These are phyloP conservation scores for Volutella citrinella DNA, from an alignment of 2,329 filamentous ascomycete genomes.

Conservation along the genomic window DNA sequence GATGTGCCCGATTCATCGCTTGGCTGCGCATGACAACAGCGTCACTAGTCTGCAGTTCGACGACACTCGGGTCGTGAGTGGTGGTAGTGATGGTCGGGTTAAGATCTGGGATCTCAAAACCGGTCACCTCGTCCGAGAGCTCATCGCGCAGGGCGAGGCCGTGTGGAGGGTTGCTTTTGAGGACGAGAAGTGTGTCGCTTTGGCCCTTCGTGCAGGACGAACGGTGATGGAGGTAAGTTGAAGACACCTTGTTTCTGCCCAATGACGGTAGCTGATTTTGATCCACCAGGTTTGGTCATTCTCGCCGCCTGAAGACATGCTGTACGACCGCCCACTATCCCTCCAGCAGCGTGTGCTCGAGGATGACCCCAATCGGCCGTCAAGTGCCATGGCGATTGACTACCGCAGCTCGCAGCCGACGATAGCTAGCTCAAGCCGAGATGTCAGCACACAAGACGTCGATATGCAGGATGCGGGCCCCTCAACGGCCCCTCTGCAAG, in stretches of 20 bases:
- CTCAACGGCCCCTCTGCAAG: slow-evolving; percentile 51
- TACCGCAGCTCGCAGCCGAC: slow-evolving; percentile 33
- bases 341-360: slow-evolving; percentile 47
- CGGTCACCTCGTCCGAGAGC: slow-evolving; percentile 83
- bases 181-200: slow-evolving; percentile 95
- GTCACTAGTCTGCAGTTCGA: slow-evolving; percentile 98
- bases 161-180: slow-evolving; percentile 99
- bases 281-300: slow-evolving; percentile 81
- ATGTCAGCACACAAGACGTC: slow-evolving; percentile 44
- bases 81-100: slow-evolving; percentile 93
- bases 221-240: slow-evolving; percentile 95
- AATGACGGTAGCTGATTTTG: slow-evolving; percentile 25
- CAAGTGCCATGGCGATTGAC: slow-evolving; percentile 49
- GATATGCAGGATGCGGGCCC: slow-evolving; percentile 57
- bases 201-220: slow-evolving; percentile 78
- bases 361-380: slow-evolving; percentile 43
- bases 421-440: slow-evolving; percentile 29
- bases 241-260: neutral
- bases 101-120: slow-evolving; percentile 98
- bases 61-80: slow-evolving; percentile 90
- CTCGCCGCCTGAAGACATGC: slow-evolving; percentile 73
- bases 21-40: slow-evolving; percentile 97
- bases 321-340: slow-evolving; percentile 51
- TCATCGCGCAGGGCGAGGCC: slow-evolving; percentile 87
- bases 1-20: slow-evolving; percentile 86